These are phyloP conservation scores for Cucurbita ficifolia DNA, from an alignment of 306 rosid genomes.

Conservation along the genomic window DNA sequence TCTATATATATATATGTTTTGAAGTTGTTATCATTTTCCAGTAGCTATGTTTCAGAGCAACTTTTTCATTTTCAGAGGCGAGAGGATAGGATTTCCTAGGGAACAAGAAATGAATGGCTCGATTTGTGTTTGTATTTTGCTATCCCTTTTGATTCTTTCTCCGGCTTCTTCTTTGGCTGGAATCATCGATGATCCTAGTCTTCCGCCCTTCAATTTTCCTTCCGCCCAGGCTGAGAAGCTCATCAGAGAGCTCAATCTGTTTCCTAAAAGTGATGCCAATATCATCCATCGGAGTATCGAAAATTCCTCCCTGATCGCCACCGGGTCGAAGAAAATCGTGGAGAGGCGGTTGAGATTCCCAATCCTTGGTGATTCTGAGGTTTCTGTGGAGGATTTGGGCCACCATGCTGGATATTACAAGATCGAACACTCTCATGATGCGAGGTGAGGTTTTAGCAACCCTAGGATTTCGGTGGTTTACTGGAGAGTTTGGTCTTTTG, in stretches of 20 bases:
- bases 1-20: not conserved
- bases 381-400: constrained; percentile 52
- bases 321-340: constrained; percentile 23
- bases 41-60: not conserved
- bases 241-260: constrained; percentile 53
- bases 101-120: constrained; percentile 20
- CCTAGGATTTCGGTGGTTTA: not conserved
- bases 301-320: not conserved
- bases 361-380: constrained; percentile 25
- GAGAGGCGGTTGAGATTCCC: constrained; percentile 66
- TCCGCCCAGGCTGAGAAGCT: constrained; percentile 36
- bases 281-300: constrained; percentile 17
- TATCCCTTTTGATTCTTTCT: constrained; percentile 11
- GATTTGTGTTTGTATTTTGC: constrained; percentile 5
- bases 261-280: constrained; percentile 49
- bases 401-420: constrained; percentile 87
- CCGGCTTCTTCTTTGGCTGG: constrained; percentile 17
- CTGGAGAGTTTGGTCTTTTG: not conserved
- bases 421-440: constrained; percentile 69
- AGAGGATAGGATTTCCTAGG: not conserved
- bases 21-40: not conserved
- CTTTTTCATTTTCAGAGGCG: not conserved
- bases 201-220: constrained; percentile 23
- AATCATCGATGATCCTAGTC: constrained; percentile 4
- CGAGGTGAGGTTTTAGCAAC: constrained; percentile 23